Evolutionary conservation across 352 stramenopile genomes (phyloP).

Genomic region (Phytophthora aleatoria): DNA sequence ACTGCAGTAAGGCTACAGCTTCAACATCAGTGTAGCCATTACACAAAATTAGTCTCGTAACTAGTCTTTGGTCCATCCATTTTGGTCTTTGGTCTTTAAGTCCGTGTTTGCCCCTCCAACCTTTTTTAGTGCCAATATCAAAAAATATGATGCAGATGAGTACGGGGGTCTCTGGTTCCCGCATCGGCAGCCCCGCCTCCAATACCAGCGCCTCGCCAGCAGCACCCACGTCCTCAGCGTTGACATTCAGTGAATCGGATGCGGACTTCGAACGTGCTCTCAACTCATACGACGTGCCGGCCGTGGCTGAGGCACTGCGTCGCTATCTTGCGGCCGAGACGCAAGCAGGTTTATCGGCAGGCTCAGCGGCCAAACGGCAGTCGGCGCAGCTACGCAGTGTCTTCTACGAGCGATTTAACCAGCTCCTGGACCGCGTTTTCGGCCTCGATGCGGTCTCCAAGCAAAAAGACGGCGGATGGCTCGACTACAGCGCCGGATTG

Average conservation of each 20-base stretch:
- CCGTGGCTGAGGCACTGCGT: slow-evolving; percentile 61
- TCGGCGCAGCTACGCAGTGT: slow-evolving; percentile 79
- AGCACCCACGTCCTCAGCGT: slow-evolving; percentile 10
- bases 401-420: slow-evolving; percentile 89
- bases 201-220: not conserved
- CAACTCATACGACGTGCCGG: slow-evolving; percentile 67
- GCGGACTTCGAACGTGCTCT: slow-evolving; percentile 73
- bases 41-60: slow-evolving; percentile 5
- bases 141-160: not conserved
- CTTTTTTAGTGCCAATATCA: not conserved
- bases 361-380: slow-evolving; percentile 67
- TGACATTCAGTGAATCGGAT: slow-evolving; percentile 67
- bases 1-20: slow-evolving; percentile 21
- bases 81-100: not conserved
- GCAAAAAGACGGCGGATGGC: slow-evolving; percentile 80
- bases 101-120: slow-evolving; percentile 1
- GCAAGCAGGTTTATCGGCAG: slow-evolving; percentile 60
- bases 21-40: slow-evolving; percentile 8
- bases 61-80: slow-evolving; percentile 3
- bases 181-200: slow-evolving; percentile 3
- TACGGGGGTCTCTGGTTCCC: slow-evolving; percentile 3
- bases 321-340: slow-evolving; percentile 74
- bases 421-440: slow-evolving; percentile 82
- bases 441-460: slow-evolving; percentile 75
- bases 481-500: slow-evolving; percentile 80